Percentiles rank a stretch among this genome's conserved stretches.
Evolutionary conservation across 1,139 yeast genomes (phyloP).

Genomic region (Saccharomyces hybrid): DNA sequence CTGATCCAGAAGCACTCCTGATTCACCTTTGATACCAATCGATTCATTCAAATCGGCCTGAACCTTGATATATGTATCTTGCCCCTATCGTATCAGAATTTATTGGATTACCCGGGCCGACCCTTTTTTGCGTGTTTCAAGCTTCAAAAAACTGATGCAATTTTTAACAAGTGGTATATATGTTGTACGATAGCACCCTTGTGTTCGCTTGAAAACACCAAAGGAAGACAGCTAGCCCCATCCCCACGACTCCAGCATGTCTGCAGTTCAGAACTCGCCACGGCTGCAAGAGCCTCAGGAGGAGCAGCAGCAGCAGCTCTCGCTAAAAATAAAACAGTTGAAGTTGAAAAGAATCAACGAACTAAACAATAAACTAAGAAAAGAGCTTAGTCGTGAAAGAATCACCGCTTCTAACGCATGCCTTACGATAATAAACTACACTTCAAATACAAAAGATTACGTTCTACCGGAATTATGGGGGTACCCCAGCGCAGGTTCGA

Average conservation of each 20-base stretch:
- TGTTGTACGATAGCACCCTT: not conserved
- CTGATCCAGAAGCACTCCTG: too few relatives aligned
- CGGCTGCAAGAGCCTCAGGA: not conserved
- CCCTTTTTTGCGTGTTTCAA: not conserved
- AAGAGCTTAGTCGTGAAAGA: conserved; percentile 49
- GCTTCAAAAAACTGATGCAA: not conserved
- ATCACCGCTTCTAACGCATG: conserved; percentile 66
- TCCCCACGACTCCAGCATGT: not conserved
- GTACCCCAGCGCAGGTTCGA: conserved; percentile 40
- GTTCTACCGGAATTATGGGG: conserved; percentile 48
- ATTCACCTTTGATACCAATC: too few relatives aligned
- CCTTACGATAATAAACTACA: conserved; percentile 38
- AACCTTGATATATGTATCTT: too few relatives aligned
- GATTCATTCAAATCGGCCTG: too few relatives aligned
- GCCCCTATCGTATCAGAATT: too few relatives aligned
- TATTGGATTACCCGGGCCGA: too few relatives aligned
- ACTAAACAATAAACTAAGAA: conserved; percentile 47
- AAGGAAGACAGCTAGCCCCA: too few relatives aligned
- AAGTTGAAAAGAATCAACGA: conserved; percentile 60
- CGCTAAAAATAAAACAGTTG: conserved; percentile 33
- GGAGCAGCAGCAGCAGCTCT: conserved; percentile 16
- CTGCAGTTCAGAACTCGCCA: not conserved
- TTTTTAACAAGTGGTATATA: not conserved
- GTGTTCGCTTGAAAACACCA: too few relatives aligned
- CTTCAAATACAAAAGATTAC: conserved; percentile 45